Evolutionary conservation across 2,329 filamentous ascomycete species (phyloP), one percentile per base, ranked within the genome.

Genomic region (Gnomoniopsis sp.): DNA sequence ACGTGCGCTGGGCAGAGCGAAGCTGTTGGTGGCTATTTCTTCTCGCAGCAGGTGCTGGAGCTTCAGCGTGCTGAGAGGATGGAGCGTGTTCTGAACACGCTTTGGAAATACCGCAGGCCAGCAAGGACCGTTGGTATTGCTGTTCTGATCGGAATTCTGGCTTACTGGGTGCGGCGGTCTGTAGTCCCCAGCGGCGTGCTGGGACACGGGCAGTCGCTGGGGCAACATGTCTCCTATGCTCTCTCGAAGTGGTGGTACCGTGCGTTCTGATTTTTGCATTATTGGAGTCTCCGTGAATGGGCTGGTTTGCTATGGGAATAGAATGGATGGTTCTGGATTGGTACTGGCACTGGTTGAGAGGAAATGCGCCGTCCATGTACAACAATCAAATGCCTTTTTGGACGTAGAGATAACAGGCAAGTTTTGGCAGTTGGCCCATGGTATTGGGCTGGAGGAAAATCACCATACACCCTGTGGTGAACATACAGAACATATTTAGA

Each of bases 41-140:
- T 97, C 66, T 75, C 84, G 43, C 79, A 79, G 63, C 93, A 98
- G 70, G 85, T 86, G 3, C 78, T 77, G 57, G 88, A 96, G 66
- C 75, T 98, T n/a, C 75, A 78, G 57, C 83, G 87, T 72, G 79
- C 83, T 53, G 88, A 96, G 68, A 73, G 75, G 38, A 75, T 79
- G 34, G 74, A 85, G 61, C 78, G 79, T 64, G 70, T 81, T 12
- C 64, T 80, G 30, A 75, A 75, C 49, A 71, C 79, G 26, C 65
- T 88, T 23, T 87, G 84, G 83, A 77, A 76, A 63, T 88, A 95
- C 72, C 81, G 89, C 53, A 79, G 82, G 60, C 85, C 89, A 1
- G 82, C 83, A 47, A 77, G 82, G 17, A 82, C 83, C 26, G 74
- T 87, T 49, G 87, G 83, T 30, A 72, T 87, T 54, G 86, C 90